Evolutionary conservation across 2,329 filamentous ascomycete species (phyloP).

Genomic region (Phaeosphaeriaceae sp.): DNA sequence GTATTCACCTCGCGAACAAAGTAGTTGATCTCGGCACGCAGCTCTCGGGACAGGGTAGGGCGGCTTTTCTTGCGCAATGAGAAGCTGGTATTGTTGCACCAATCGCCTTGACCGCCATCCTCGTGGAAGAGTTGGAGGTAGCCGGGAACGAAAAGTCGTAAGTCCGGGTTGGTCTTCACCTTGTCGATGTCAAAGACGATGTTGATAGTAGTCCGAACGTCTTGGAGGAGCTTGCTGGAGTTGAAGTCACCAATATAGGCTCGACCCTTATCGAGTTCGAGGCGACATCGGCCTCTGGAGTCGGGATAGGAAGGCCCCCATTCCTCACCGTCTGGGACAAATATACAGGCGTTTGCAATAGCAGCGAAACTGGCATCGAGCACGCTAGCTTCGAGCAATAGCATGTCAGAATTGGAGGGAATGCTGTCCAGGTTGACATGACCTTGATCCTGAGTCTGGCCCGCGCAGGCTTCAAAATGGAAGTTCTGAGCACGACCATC

Average conservation of each 20-base stretch:
- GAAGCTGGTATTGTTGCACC: constrained; percentile 7
- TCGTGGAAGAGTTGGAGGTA: constrained; percentile 7
- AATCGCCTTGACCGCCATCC: not conserved
- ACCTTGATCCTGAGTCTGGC: not conserved
- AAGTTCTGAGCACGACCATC: not conserved
- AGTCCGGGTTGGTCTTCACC: not conserved
- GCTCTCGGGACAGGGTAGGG: not conserved
- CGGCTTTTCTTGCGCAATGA: not conserved
- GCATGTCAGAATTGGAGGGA: not conserved
- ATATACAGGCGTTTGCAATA: not conserved
- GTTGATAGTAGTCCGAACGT: not conserved
- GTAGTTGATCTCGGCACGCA: constrained; percentile 6
- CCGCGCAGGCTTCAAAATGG: not conserved
- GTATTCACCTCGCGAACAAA: not conserved
- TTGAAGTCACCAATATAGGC: not conserved
- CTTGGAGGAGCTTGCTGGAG: not conserved
- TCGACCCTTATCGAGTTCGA: not conserved
- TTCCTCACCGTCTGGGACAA: not conserved
- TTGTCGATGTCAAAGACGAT: not conserved
- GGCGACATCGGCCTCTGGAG: not conserved
- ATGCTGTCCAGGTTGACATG: not conserved
- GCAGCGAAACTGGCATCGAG: not conserved
- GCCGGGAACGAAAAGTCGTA: constrained; percentile 3
- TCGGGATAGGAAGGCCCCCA: not conserved
- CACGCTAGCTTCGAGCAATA: not conserved